A percentile compares a stretch with the other conserved stretches of the same genome.
These are phyloP conservation scores for Fusarium liriodendri DNA, from an alignment of 2,329 filamentous ascomycete genomes.

Conservation along the genomic window DNA sequence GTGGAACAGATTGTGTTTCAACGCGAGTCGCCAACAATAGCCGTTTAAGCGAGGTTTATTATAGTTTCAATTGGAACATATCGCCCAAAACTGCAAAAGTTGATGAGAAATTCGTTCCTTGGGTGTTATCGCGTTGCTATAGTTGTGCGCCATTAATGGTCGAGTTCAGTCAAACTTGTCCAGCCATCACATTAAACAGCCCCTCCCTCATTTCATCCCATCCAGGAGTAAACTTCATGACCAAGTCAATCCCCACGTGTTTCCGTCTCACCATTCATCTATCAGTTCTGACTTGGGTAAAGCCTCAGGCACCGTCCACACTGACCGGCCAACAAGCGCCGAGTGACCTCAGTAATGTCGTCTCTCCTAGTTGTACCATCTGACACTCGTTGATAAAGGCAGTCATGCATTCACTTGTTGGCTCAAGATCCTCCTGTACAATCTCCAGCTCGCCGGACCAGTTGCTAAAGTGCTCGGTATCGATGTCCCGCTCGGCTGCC, in stretches of 20 bases:
- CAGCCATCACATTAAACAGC: background rate
- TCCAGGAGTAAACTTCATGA: background rate
- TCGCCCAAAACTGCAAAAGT: background rate
- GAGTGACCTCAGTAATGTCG: background rate
- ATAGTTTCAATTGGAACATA: background rate
- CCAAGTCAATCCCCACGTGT: background rate
- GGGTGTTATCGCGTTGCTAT: background rate
- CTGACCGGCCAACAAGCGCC: background rate
- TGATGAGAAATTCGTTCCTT: background rate
- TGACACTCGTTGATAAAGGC: background rate
- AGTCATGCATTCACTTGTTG: background rate
- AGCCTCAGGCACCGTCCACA: background rate
- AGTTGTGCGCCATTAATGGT: background rate
- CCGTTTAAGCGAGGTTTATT: background rate
- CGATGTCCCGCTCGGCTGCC: background rate
- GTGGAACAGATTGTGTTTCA: conserved; percentile 9
- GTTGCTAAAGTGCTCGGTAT: background rate
- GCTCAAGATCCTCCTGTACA: background rate
- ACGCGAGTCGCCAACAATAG: background rate
- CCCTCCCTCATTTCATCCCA: background rate
- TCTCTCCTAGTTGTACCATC: background rate
- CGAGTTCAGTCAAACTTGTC: background rate
- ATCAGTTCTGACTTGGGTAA: background rate
- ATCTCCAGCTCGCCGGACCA: background rate
- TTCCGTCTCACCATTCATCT: background rate